These are phyloP conservation scores for Penicillium roqueforti DNA, from an alignment of 495 filamentous ascomycete species.

Conservation along the genomic window DNA sequence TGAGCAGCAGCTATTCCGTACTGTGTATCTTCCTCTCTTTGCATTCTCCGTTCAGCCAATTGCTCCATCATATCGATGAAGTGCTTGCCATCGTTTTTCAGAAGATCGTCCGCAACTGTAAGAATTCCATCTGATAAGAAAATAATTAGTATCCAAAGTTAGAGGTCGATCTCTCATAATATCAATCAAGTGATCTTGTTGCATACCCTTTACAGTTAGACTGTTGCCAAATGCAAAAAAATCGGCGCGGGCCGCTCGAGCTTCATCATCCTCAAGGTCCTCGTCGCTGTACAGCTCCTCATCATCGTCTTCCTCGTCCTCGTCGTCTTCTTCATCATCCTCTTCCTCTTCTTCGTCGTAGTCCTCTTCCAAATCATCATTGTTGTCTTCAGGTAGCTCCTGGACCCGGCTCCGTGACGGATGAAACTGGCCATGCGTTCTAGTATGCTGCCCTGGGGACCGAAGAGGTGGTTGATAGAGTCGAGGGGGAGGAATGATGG, in stretches of 20 bases:
- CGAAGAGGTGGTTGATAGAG: slow-evolving; percentile 46
- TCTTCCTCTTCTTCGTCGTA: slow-evolving; percentile 48
- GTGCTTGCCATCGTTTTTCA: slow-evolving; percentile 98
- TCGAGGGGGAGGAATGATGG: slow-evolving; percentile 63
- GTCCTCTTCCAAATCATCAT: slow-evolving; percentile 57
- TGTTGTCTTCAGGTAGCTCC: slow-evolving; percentile 64
- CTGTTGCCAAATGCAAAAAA: slow-evolving; percentile 98
- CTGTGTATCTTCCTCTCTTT: slow-evolving; percentile 87
- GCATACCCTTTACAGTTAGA: slow-evolving; percentile 89
- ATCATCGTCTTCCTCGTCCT: slow-evolving; percentile 44
- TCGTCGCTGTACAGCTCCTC: slow-evolving; percentile 55
- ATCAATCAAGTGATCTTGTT: slow-evolving; percentile 1
- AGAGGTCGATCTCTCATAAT: not conserved
- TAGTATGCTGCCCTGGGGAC: slow-evolving; percentile 41
- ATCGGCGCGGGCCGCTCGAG: slow-evolving; percentile 57
- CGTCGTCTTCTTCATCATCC: slow-evolving; percentile 54
- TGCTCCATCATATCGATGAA: slow-evolving; percentile 99
- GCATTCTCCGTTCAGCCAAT: slow-evolving; percentile 94
- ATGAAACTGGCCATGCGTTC: slow-evolving; percentile 47
- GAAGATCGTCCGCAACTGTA: slow-evolving; percentile 94
- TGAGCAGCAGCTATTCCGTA: slow-evolving; percentile 57
- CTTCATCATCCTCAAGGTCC: slow-evolving; percentile 48
- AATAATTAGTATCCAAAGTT: slow-evolving; percentile 23
- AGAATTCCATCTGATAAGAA: slow-evolving; percentile 79
- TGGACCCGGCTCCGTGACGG: slow-evolving; percentile 51